Conservation (phyloP, 179 eudicot species). For the Beta macrorhiza region DNA sequence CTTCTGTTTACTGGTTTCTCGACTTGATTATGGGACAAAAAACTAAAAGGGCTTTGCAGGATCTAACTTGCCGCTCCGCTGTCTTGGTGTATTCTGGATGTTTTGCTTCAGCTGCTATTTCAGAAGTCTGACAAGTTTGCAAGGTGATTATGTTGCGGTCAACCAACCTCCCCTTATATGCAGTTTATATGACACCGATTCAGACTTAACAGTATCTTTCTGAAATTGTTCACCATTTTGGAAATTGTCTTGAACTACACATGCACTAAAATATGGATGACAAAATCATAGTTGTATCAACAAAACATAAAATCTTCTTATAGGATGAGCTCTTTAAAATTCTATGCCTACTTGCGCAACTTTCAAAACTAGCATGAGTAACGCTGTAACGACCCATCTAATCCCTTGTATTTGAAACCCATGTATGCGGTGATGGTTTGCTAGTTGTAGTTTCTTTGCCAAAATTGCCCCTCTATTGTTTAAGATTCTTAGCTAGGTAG, state of each 20-base stretch:
- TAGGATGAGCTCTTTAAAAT: neutral
- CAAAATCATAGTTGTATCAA: neutral
- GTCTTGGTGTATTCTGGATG: neutral
- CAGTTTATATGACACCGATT: neutral
- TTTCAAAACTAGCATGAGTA: neutral
- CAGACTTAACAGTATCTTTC: neutral
- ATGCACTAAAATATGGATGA: too few species aligned
- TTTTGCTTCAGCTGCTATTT: constrained; percentile 7
- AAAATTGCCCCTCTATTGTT: neutral
- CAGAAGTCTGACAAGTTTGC: constrained; percentile 11
- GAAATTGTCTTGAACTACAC: neutral
- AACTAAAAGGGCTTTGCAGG: neutral
- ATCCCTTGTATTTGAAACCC: neutral
- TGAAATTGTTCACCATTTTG: neutral
- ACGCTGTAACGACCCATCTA: too few species aligned
- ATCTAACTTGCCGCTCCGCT: neutral
- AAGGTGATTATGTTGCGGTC: constrained; percentile 2
- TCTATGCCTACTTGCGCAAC: too few species aligned
- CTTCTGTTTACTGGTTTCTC: neutral
- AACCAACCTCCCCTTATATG: neutral
- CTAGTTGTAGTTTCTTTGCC: neutral
- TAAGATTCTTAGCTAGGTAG: neutral
- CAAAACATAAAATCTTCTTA: neutral
- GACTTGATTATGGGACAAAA: neutral
- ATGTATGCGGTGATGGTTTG: neutral